Base-by-base conservation (phyloP, 345 rosid genomes). In the Euphorbia tirucalli region DNA sequence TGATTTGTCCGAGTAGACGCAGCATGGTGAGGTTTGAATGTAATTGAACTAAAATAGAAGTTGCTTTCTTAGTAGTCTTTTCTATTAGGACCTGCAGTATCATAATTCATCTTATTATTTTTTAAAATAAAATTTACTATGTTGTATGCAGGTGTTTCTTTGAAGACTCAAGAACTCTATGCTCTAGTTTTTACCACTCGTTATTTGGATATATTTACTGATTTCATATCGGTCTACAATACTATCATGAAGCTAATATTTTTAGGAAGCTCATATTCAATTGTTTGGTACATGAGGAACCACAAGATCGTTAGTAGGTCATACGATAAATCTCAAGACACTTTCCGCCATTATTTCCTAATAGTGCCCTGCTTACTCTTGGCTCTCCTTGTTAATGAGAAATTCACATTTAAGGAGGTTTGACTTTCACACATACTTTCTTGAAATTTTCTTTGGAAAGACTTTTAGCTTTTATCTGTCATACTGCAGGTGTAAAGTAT, bases 131-230 rank as follows among this genome's bases (percentile, higher is more conserved):
- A 65, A 24, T 65, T 13, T 15, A 11, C 50, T 44, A 24, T 44
- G 35, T 46, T 65, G 14, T 66, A 44, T 66, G 58, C 86, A 91
- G 97, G 98, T 50, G 69, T 93, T 41, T 89, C 98, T 1, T 81
- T 91, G 81, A 93, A 91, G 96, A 91, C 97, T 10, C 96, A 88
- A 80, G 96, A 91, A 65, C 96, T 93, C 66, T 93, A 87, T 66
- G 87, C 83, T 18, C 14, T 91, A 58, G 96, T 93, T 64, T 93
- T 93, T 68, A 82, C 85, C 1, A 74, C 89, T 0, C 93, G 93
- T 16, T 93, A 91, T 79, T 77, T 93, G 86, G 96, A 91, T 79
- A 91, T 89, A n/a, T 87, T 93, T 72, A 85, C 91, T 21, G 72
- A 77, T 77, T 93, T 78, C 65, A 70, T 85, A 66, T 91, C 97